Base-by-base conservation (phyloP, 768 basidiomycete species). In the Tylopilus felleus region DNA sequence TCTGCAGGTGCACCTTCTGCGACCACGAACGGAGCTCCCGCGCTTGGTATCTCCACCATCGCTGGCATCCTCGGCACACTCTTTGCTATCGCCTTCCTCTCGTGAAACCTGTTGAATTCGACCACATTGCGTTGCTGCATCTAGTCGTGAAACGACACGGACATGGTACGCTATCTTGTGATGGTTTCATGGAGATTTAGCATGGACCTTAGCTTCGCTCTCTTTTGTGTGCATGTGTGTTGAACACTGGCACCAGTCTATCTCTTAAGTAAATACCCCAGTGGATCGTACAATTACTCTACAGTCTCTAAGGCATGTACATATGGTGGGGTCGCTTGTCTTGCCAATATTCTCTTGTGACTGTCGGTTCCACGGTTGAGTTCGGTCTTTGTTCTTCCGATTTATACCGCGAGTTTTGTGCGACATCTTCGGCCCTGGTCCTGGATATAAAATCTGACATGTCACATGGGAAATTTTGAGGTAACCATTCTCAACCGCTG, bases 51-150 rank as follows among this genome's bases (percentile, higher is more conserved):
- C 22, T 76, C 75, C 0, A 61, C 66, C 16, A 43, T 70, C 22
- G 69, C 71, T 10, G 68, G 67, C 28, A 36, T 76, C 23, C 60
- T 68, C 1, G 73, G 75, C 57, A 68, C 72, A 12, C 58, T 71
- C 45, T 66, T 71, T 35, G 73, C 76, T 4, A 55, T 74, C 23
- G 60, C 62, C 8, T 75, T 75, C 73, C 69, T 76, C 35, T 67
- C 75, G 27, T 76, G 64, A 68, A 59, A 14, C n/a, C 7, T 21
- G 4, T 10, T 52, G 2, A 17, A 14, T 36, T 35, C 8, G n/a
- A 19, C 13, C 27, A 6, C 6, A 9, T 51, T 33, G 23, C 31
- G 38, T 36, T 45, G 49, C 41, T 49, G 35, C 10, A 45, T 56
- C 9, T 53, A 38, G 22, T 35, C 22, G n/a, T 52, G 46, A 44